Conservation (phyloP, 1,139 yeast species). For the Pichia sp. region DNA sequence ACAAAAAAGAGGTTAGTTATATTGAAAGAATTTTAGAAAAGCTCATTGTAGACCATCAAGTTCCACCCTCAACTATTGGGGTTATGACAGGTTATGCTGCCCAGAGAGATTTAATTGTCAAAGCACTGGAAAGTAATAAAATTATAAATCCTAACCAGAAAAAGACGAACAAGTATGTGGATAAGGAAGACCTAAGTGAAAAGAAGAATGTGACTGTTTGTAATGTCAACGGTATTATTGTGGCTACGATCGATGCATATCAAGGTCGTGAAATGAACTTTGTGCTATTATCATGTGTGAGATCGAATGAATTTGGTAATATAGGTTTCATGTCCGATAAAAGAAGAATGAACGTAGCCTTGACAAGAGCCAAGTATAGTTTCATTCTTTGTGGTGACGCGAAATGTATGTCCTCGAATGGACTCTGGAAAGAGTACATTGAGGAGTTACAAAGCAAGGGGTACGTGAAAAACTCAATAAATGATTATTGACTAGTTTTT, state of each 20-base stretch:
- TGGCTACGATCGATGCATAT: conserved; percentile 89
- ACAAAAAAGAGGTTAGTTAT: conserved; percentile 48
- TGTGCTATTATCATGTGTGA: conserved; percentile 82
- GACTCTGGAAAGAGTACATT: conserved; percentile 54
- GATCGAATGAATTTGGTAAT: conserved; percentile 74
- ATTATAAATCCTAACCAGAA: conserved; percentile 54
- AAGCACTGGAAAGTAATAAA: conserved; percentile 44
- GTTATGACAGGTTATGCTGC: conserved; percentile 72
- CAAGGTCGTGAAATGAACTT: conserved; percentile 95
- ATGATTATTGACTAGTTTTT: conserved; percentile 6
- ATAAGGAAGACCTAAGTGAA: conserved; percentile 29
- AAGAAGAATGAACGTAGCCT: conserved; percentile 86
- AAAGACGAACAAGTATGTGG: conserved; percentile 41
- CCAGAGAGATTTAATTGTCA: conserved; percentile 61
- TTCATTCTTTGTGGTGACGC: conserved; percentile 65
- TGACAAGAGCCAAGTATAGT: conserved; percentile 88
- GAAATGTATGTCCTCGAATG: conserved; percentile 46
- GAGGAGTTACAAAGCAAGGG: conserved; percentile 18
- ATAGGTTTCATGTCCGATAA: conserved; percentile 90
- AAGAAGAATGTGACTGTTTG: conserved; percentile 40
- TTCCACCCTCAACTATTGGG: conserved; percentile 52
- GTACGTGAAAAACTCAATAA: conserved; percentile 17
- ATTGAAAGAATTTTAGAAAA: conserved; percentile 45
- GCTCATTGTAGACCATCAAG: conserved; percentile 51
- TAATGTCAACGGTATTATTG: conserved; percentile 60